Conservation (phyloP, 306 rosid genomes). For the Gynostemma pentaphyllum region DNA sequence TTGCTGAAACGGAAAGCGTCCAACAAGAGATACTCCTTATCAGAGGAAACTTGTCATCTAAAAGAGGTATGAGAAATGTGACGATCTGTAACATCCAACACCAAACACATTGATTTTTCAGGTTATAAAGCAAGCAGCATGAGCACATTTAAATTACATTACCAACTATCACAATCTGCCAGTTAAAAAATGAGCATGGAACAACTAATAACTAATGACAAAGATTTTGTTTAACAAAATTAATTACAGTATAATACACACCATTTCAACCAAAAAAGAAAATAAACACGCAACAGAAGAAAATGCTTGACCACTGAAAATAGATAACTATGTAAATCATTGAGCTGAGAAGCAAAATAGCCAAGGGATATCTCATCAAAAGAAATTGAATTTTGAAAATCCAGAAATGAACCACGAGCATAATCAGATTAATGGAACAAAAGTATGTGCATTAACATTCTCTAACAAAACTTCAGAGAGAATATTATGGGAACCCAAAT, state of each 20-base stretch:
- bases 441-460: too few relatives aligned
- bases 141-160: not conserved
- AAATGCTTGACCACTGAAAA: too few relatives aligned
- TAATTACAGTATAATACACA: too few relatives aligned
- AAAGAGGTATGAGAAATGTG: slow-evolving; percentile 80
- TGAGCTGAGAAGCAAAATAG: too few relatives aligned
- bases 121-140: not conserved
- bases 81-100: slow-evolving; percentile 58
- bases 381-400: too few relatives aligned
- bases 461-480: not conserved
- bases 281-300: too few relatives aligned
- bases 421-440: too few relatives aligned
- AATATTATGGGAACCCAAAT: not conserved
- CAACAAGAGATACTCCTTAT: slow-evolving; percentile 97
- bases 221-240: not conserved
- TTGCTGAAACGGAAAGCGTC: slow-evolving; percentile 99
- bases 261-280: too few relatives aligned
- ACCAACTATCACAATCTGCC: not conserved
- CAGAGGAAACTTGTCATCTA: slow-evolving; percentile 90
- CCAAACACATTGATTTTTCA: slow-evolving; percentile 7
- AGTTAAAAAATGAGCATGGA: not conserved
- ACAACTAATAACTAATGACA: not conserved
- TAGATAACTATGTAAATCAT: too few relatives aligned
- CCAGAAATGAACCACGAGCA: too few relatives aligned
- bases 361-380: too few relatives aligned